phyloP scores from a whole-genome alignment of 306 rosid genomes.

The Gastrolobium bilobum region DNA sequence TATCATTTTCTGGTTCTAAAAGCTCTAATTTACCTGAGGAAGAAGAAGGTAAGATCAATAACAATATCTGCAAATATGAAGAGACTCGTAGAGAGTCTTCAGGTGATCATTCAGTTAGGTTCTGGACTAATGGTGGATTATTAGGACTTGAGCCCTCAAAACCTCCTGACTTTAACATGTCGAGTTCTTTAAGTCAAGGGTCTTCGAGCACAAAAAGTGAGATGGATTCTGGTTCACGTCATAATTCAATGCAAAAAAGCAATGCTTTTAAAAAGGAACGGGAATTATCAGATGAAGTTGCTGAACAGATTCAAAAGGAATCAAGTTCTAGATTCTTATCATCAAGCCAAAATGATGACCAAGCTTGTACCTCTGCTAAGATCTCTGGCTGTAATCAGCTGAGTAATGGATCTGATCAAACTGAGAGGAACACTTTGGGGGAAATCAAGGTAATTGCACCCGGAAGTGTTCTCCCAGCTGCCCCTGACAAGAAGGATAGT shows the following conservation, averaged over 20 bases:
- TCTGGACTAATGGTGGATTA: slow-evolving; percentile 98
- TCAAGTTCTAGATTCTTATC: slow-evolving; percentile 53
- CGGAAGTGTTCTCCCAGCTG: slow-evolving; percentile 53
- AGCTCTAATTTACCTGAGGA: slow-evolving; percentile 53
- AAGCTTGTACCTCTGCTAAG: slow-evolving; percentile 50
- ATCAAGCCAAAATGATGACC: slow-evolving; percentile 49
- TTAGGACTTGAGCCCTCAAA: slow-evolving; percentile 97
- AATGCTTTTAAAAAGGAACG: slow-evolving; percentile 47
- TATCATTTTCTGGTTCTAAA: slow-evolving; percentile 49
- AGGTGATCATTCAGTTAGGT: slow-evolving; percentile 62
- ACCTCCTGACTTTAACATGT: slow-evolving; percentile 76
- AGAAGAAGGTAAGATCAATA: slow-evolving; percentile 49
- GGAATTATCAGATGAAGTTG: slow-evolving; percentile 49
- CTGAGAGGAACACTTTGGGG: slow-evolving; percentile 43
- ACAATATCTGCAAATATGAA: slow-evolving; percentile 55
- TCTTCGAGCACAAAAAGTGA: slow-evolving; percentile 51
- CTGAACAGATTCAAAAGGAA: slow-evolving; percentile 47
- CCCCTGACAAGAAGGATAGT: slow-evolving; percentile 52
- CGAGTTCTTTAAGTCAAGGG: slow-evolving; percentile 60
- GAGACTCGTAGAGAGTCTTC: slow-evolving; percentile 60
- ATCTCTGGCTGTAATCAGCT: slow-evolving; percentile 41
- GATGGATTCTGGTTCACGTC: slow-evolving; percentile 45
- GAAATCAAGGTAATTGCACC: slow-evolving; percentile 50
- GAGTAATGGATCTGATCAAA: slow-evolving; percentile 50
- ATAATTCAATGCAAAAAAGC: slow-evolving; percentile 50